Conservation (phyloP, 352 stramenopile species). For the Pythium dissotocum region DNA sequence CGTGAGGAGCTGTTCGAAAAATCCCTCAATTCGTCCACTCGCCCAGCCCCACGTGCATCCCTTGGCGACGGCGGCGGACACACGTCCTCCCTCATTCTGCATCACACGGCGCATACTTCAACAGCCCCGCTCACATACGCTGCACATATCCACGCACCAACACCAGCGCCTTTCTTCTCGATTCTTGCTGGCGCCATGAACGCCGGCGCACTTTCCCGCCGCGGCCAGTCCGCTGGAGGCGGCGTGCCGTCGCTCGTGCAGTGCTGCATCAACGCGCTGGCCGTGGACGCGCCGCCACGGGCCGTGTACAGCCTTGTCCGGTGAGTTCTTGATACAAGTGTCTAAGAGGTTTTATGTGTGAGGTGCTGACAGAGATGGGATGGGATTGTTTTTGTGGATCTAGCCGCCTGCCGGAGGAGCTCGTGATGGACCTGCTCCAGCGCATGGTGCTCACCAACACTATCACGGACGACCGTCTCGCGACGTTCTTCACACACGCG, state of each 20-base stretch:
- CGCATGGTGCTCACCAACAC: conserved; percentile 73
- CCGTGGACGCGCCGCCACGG: conserved; percentile 50
- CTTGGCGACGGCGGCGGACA: conserved; percentile 1
- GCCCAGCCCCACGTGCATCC: not conserved
- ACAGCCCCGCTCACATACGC: too few species aligned
- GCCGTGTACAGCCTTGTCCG: conserved; percentile 59
- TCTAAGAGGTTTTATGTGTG: not conserved
- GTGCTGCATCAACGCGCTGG: conserved; percentile 65
- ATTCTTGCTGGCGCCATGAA: not conserved
- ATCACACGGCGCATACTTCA: not conserved
- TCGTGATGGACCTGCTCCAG: conserved; percentile 72
- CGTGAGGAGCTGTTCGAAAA: conserved; percentile 2
- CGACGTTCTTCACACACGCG: conserved; percentile 79
- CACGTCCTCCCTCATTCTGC: not conserved
- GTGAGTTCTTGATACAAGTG: conserved; percentile 34
- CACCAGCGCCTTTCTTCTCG: too few species aligned
- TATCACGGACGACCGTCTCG: conserved; percentile 81
- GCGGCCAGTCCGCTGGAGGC: not conserved
- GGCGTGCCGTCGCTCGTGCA: conserved; percentile 51
- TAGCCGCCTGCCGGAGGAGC: conserved; percentile 80
- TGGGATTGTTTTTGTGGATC: not conserved
- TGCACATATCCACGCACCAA: too few species aligned
- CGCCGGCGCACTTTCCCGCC: not conserved
- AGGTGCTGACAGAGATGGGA: not conserved
- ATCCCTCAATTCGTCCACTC: not conserved